phyloP scores from a whole-genome alignment of 305 asterid species.

The Fraxinus angustifolia region DNA sequence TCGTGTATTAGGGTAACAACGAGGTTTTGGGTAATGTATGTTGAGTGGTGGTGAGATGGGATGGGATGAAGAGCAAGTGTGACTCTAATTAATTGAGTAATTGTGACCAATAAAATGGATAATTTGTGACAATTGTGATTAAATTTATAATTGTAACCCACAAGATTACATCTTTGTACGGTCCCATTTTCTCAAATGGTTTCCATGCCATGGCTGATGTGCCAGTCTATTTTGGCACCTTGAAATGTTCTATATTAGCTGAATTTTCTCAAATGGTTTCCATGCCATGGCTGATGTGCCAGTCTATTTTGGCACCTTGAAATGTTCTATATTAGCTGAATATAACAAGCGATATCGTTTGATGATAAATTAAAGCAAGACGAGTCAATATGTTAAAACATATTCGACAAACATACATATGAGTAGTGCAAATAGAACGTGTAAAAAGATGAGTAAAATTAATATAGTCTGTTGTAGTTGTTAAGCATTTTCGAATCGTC shows the following conservation, averaged over 20 bases:
- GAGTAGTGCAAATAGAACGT: neutral
- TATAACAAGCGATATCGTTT: neutral
- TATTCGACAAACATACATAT: no score
- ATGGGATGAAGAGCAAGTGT: no score
- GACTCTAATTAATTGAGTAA: no score
- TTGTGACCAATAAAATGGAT: no score
- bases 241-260: neutral
- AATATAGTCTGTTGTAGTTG: no score
- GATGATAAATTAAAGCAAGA: neutral
- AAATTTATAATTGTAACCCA: no score
- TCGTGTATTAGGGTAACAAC: no score
- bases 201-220: conserved; percentile 44
- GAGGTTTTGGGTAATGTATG: no score
- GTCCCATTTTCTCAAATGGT: conserved; percentile 20
- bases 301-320: conserved; percentile 6
- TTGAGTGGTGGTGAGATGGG: no score
- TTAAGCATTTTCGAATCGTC: no score
- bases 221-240: neutral
- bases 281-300: conserved; percentile 39
- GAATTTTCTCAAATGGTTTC: conserved; percentile 28
- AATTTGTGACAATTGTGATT: no score
- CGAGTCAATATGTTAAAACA: neutral
- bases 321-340: neutral
- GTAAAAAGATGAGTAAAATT: neutral
- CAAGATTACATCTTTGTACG: neutral